phyloP scores from a whole-genome alignment of 169 alveolate genomes.

The Theileria annulata region DNA sequence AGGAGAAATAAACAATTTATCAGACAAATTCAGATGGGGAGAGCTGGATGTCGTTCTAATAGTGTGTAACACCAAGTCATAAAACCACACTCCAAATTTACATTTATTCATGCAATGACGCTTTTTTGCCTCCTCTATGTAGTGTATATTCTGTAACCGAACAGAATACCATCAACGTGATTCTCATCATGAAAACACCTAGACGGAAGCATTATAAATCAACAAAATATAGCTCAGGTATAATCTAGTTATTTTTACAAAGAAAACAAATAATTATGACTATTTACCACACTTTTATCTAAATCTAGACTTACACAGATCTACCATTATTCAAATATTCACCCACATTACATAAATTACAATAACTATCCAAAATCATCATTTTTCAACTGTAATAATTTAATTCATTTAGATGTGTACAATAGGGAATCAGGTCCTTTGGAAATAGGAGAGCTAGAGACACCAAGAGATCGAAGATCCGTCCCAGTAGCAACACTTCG shows the following conservation, averaged over 20 bases:
- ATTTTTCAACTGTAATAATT: background rate
- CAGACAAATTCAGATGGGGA: constrained; percentile 10
- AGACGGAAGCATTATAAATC: constrained; percentile 2
- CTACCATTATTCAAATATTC: too few relatives aligned
- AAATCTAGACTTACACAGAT: too few relatives aligned
- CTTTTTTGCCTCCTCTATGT: background rate
- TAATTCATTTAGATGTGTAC: constrained; percentile 3
- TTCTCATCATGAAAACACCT: constrained; percentile 10
- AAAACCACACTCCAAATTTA: background rate
- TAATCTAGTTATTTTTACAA: background rate
- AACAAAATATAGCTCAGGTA: constrained; percentile 9
- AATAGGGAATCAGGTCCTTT: constrained; percentile 40
- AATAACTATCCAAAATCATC: too few relatives aligned
- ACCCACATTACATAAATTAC: too few relatives aligned
- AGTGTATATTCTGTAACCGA: background rate
- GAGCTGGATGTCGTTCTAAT: constrained; percentile 8
- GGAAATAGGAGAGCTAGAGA: constrained; percentile 59
- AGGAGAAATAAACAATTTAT: background rate
- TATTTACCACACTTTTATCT: too few relatives aligned
- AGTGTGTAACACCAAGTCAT: background rate
- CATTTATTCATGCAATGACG: background rate
- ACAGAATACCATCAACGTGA: background rate
- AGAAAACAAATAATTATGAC: too few relatives aligned
- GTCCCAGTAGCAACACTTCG: constrained; percentile 43
- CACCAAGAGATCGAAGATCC: constrained; percentile 46